Percentiles rank a stretch among this genome's conserved stretches.
These are phyloP conservation scores for Emmonsiellopsis sp. DNA, from an alignment of 2,329 filamentous ascomycete species.

Conservation along the genomic window DNA sequence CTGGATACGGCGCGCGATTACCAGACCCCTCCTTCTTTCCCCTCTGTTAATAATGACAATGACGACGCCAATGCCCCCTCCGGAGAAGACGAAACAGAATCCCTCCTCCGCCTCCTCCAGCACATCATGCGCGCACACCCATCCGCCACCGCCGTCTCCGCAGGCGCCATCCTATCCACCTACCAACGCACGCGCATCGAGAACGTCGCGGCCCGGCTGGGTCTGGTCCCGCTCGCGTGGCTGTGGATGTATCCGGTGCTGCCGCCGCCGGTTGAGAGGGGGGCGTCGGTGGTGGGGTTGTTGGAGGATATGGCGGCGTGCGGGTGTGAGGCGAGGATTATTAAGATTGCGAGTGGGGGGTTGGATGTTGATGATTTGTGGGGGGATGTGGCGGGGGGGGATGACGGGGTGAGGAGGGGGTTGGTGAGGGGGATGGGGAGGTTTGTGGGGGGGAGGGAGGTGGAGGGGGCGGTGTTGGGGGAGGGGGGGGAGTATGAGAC, in stretches of 20 bases:
- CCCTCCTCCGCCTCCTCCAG: conserved; percentile 65
- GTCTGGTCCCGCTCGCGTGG: conserved; percentile 72
- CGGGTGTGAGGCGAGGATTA: conserved; percentile 77
- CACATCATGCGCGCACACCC: conserved; percentile 62
- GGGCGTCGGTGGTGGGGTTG: conserved; percentile 37
- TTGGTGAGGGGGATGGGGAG: conserved; percentile 42
- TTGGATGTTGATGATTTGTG: conserved; percentile 74
- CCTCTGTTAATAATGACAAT: background rate
- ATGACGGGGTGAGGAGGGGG: conserved; percentile 55
- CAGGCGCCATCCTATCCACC: conserved; percentile 86
- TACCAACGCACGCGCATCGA: conserved; percentile 97
- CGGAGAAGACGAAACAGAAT: conserved; percentile 76
- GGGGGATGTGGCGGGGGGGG: conserved; percentile 59
- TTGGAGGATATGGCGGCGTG: conserved; percentile 72
- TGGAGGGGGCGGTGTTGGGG: conserved; percentile 66
- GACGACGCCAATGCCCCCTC: conserved; percentile 1
- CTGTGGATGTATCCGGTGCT: conserved; percentile 85
- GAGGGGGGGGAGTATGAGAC: conserved; percentile 98
- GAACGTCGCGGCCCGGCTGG: conserved; percentile 76
- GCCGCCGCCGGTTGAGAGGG: conserved; percentile 38
- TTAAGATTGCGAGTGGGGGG: conserved; percentile 90
- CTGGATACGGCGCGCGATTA: conserved; percentile 68
- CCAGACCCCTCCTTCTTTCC: conserved; percentile 18
- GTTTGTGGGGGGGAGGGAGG: conserved; percentile 50
- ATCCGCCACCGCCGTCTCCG: conserved; percentile 74